phyloP scores from a whole-genome alignment of 495 filamentous ascomycete genomes.

The Podospora pseudopauciseta region DNA sequence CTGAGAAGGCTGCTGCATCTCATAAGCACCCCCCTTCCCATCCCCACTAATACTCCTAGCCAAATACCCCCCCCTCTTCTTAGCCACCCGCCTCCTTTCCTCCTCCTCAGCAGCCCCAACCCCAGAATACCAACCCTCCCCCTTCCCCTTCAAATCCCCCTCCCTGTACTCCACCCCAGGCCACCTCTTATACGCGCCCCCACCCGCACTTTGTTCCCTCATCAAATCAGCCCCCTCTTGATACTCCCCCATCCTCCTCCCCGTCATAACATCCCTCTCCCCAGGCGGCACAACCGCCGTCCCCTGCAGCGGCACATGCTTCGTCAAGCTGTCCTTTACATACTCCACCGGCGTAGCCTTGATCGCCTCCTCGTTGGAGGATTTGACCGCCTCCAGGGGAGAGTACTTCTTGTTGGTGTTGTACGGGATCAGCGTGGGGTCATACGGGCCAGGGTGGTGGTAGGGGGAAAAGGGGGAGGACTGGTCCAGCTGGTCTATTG shows the following conservation, averaged over 20 bases:
- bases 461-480: slow-evolving; percentile 54
- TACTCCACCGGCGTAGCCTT: slow-evolving; percentile 79
- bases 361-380: slow-evolving; percentile 72
- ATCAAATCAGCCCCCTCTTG: slow-evolving; percentile 83
- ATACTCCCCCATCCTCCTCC: slow-evolving; percentile 71
- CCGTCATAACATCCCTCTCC: slow-evolving; percentile 46
- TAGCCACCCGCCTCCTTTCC: slow-evolving; percentile 4
- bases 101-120: slow-evolving; percentile 62
- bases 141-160: slow-evolving; percentile 74
- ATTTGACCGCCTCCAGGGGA: slow-evolving; percentile 74
- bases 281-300: slow-evolving; percentile 74
- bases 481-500: slow-evolving; percentile 75
- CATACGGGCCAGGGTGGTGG: slow-evolving; percentile 91
- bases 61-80: neutral
- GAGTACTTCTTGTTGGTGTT: slow-evolving; percentile 60
- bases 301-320: slow-evolving; percentile 82
- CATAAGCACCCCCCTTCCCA: neutral
- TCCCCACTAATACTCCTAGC: neutral
- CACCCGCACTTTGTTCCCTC: slow-evolving; percentile 58
- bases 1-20: neutral
- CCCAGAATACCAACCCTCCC: slow-evolving; percentile 67
- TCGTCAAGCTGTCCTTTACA: slow-evolving; percentile 67
- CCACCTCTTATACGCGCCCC: slow-evolving; percentile 65
- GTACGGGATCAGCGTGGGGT: slow-evolving; percentile 70
- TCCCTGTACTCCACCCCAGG: slow-evolving; percentile 63